phyloP scores from a whole-genome alignment of 441 rosid species.

The Pelargonium cotyledonis region DNA sequence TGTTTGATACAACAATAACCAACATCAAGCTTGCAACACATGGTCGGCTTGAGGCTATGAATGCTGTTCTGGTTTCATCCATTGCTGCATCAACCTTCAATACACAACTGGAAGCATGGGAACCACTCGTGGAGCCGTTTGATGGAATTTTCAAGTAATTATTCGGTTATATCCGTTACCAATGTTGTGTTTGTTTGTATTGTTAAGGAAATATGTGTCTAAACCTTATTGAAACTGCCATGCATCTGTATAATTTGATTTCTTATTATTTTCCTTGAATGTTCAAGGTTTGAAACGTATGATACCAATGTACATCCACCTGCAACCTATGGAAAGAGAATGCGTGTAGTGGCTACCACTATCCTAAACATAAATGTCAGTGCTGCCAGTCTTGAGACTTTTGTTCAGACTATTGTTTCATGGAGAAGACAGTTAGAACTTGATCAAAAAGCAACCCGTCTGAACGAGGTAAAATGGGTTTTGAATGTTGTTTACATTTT shows the following conservation, averaged over 20 bases:
- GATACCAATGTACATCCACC: conserved; percentile 52
- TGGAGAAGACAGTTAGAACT: conserved; percentile 93
- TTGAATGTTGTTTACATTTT: conserved; percentile 12
- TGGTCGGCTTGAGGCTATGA: conserved; percentile 92
- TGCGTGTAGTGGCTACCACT: conserved; percentile 79
- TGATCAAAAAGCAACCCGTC: conserved; percentile 73
- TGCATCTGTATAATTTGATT: conserved; percentile 12
- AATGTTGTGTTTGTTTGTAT: conserved; percentile 11
- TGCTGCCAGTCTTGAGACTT: conserved; percentile 84
- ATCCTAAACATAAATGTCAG: conserved; percentile 78
- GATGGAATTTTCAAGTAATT: conserved; percentile 98
- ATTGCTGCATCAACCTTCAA: conserved; percentile 97
- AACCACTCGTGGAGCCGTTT: conserved; percentile 96
- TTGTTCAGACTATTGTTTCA: conserved; percentile 68
- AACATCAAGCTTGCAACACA: conserved; percentile 97
- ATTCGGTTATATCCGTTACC: conserved; percentile 16
- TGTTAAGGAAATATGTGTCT: background rate
- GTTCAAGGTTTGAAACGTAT: conserved; percentile 83
- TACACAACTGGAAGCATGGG: conserved; percentile 96
- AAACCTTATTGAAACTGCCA: background rate
- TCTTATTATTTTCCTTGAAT: conserved; percentile 11
- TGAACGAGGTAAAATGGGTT: conserved; percentile 52
- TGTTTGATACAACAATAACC: conserved; percentile 80
- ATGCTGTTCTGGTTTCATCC: conserved; percentile 88
- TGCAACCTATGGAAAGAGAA: conserved; percentile 68